These are phyloP conservation scores for Sporothrix brasiliensis DNA, from an alignment of 2,329 filamentous ascomycete genomes.

Conservation along the genomic window DNA sequence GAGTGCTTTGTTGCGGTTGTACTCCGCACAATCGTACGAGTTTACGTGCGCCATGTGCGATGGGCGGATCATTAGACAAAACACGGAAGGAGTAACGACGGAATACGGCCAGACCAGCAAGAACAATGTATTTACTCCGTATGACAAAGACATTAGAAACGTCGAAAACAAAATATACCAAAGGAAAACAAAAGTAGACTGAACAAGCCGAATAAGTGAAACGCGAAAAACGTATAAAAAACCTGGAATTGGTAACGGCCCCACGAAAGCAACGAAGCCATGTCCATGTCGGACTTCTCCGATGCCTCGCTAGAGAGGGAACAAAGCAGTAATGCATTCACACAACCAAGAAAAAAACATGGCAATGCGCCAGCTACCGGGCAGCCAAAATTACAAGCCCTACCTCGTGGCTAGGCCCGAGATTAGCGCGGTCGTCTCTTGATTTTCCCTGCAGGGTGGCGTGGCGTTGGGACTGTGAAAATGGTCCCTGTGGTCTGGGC, in stretches of 20 bases:
- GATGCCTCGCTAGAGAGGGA: neutral
- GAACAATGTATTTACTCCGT: neutral
- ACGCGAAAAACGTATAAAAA: neutral
- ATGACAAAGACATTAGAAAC: neutral
- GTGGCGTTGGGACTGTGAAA: neutral
- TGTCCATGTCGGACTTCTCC: slow-evolving; percentile 1
- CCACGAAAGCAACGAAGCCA: neutral
- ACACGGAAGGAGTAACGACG: neutral
- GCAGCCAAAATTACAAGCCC: slow-evolving; percentile 4
- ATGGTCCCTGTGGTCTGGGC: neutral
- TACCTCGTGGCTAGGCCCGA: slow-evolving; percentile 26
- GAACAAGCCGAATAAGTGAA: neutral
- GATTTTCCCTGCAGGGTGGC: slow-evolving; percentile 2
- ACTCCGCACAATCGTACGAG: neutral
- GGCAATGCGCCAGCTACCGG: neutral
- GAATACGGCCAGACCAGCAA: neutral
- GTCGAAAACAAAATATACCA: neutral
- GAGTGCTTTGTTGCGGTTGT: neutral
- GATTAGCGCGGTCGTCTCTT: neutral
- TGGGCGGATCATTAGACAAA: neutral
- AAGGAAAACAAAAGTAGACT: no score
- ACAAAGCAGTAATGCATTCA: neutral
- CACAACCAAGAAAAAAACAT: neutral
- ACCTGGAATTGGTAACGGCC: neutral
- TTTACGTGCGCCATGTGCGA: neutral